These are phyloP conservation scores for Stropharia rugosoannulata DNA, from an alignment of 768 basidiomycete genomes.

Conservation along the genomic window DNA sequence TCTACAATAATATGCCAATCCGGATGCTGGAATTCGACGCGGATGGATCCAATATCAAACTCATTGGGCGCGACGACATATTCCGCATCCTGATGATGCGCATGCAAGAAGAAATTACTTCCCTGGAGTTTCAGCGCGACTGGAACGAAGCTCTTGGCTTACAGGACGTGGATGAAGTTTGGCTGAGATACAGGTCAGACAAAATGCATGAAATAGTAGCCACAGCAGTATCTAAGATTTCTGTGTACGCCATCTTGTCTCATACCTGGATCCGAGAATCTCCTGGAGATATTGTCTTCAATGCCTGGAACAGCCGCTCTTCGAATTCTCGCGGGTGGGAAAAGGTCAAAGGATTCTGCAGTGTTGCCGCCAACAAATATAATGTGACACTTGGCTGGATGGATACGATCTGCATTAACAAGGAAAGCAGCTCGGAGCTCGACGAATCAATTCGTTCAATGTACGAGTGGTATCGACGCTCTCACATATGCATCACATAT, in stretches of 20 bases:
- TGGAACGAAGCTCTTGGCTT: neutral
- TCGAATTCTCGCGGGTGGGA: neutral
- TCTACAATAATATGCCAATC: neutral
- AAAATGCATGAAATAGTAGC: no score
- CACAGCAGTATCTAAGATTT: no score
- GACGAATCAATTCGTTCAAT: neutral
- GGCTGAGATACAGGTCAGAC: no score
- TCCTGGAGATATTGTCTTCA: neutral
- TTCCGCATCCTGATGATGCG: neutral
- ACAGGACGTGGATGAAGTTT: no score
- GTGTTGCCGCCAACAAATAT: neutral
- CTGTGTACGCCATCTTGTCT: neutral
- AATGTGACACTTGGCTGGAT: neutral
- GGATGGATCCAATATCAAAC: neutral
- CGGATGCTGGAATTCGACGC: neutral
- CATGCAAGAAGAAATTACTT: neutral
- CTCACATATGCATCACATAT: neutral
- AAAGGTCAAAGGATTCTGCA: neutral
- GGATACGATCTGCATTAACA: neutral
- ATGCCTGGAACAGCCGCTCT: neutral
- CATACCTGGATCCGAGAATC: slow-evolving; percentile 3
- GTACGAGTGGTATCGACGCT: neutral
- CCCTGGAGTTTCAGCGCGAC: neutral
- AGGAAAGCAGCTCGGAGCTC: neutral
- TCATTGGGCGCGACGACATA: neutral